Percentiles rank a stretch among this genome's conserved stretches.
Evolutionary conservation across 2,329 filamentous ascomycete species (phyloP).

Genomic region (Colletotrichum tamarilloi): DNA sequence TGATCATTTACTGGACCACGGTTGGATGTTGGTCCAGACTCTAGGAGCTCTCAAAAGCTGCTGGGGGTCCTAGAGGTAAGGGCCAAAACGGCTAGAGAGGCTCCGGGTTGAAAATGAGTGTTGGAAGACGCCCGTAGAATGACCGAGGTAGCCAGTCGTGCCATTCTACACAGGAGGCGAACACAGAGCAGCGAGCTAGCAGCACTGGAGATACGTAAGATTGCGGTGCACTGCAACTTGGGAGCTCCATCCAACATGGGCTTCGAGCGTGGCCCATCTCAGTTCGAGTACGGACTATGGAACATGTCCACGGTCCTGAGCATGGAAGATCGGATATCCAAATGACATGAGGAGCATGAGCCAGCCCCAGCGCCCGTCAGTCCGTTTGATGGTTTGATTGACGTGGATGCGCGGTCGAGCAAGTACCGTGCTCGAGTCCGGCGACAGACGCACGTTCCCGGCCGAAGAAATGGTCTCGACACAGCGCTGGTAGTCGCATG

Average conservation of each 20-base stretch:
- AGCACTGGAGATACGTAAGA: conserved; percentile 14
- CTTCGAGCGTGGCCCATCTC: neutral
- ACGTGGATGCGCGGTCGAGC: conserved; percentile 10
- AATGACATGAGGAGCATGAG: conserved; percentile 17
- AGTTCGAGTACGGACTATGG: neutral
- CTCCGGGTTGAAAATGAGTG: conserved; percentile 5
- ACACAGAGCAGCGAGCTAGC: neutral
- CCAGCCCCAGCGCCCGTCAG: conserved; percentile 19
- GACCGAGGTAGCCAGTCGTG: conserved; percentile 16
- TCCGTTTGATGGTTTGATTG: conserved; percentile 19
- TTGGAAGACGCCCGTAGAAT: conserved; percentile 1
- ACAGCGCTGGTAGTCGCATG: neutral
- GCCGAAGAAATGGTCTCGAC: neutral
- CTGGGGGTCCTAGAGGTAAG: neutral
- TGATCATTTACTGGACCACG: conserved; percentile 14
- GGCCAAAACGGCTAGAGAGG: neutral
- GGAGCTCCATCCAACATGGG: conserved; percentile 8
- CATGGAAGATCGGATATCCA: conserved; percentile 10
- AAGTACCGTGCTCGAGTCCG: conserved; percentile 10
- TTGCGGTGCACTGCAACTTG: conserved; percentile 4
- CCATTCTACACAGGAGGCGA: neutral
- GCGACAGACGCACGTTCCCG: conserved; percentile 7
- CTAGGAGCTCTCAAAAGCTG: neutral
- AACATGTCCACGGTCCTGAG: neutral
- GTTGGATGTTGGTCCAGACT: conserved; percentile 12